Conservation (phyloP, 495 filamentous ascomycete genomes). For the Xylaria grammica region DNA sequence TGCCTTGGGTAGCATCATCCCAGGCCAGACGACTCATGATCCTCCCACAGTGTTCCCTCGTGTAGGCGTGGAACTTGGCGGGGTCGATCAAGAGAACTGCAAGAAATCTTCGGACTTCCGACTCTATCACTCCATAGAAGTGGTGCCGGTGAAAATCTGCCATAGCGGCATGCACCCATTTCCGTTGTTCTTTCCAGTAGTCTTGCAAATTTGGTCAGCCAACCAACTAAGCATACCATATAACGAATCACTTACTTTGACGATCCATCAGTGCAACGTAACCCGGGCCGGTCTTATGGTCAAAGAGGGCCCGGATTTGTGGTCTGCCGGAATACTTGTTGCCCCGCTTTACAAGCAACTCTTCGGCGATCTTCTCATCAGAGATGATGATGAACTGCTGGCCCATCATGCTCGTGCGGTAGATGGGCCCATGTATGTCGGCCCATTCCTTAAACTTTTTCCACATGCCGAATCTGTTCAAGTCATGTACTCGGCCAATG, state of each 20-base stretch:
- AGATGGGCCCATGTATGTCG: conserved; percentile 60
- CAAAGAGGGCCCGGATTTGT: conserved; percentile 52
- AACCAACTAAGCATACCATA: neutral
- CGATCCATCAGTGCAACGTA: conserved; percentile 57
- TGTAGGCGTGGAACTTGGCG: conserved; percentile 49
- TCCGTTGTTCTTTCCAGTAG: conserved; percentile 51
- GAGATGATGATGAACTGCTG: conserved; percentile 59
- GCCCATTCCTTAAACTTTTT: conserved; percentile 64
- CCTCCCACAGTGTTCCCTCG: conserved; percentile 51
- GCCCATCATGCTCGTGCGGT: conserved; percentile 54
- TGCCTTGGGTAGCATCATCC: conserved; percentile 52
- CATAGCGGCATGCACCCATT: conserved; percentile 56
- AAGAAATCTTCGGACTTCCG: conserved; percentile 49
- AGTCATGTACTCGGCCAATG: conserved; percentile 56
- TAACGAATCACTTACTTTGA: conserved; percentile 42
- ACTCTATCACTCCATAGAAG: conserved; percentile 55
- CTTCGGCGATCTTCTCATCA: conserved; percentile 60
- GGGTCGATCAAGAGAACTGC: conserved; percentile 51
- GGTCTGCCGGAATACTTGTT: conserved; percentile 59
- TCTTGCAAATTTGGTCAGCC: conserved; percentile 31
- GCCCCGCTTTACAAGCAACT: conserved; percentile 59
- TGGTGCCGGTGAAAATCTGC: conserved; percentile 51
- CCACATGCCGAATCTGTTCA: conserved; percentile 56
- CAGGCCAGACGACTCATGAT: conserved; percentile 55
- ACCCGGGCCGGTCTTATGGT: conserved; percentile 52